These are phyloP conservation scores for Marasmius sp. DNA, from an alignment of 1,284 basidiomycete species.

Conservation along the genomic window DNA sequence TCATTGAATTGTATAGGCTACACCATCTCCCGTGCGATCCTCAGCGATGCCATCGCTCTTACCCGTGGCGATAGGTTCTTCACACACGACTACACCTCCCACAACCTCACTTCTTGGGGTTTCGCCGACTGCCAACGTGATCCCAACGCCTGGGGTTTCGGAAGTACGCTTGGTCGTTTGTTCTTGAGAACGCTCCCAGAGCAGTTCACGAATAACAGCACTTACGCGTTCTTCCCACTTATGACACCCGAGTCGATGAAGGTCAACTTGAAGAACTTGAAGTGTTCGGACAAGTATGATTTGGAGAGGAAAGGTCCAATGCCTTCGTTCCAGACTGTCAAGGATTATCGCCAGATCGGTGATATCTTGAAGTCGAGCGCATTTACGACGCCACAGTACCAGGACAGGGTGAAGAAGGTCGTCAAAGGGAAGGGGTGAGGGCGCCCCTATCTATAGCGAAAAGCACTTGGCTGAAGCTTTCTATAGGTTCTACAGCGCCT, in stretches of 20 bases:
- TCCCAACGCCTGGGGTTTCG: conserved; percentile 58
- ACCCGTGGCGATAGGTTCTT: conserved; percentile 71
- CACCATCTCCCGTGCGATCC: conserved; percentile 85
- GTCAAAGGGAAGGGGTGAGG: conserved; percentile 59
- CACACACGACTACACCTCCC: conserved; percentile 80
- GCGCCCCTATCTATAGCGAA: not conserved
- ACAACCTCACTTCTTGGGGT: conserved; percentile 82
- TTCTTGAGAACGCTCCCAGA: conserved; percentile 73
- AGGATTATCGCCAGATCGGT: conserved; percentile 50
- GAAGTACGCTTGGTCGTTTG: conserved; percentile 71
- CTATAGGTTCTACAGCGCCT: conserved; percentile 57
- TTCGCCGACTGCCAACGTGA: conserved; percentile 78
- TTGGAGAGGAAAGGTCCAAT: conserved; percentile 42
- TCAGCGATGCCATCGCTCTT: conserved; percentile 85
- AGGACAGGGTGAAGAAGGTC: conserved; percentile 47
- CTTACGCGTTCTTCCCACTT: conserved; percentile 86
- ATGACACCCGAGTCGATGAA: conserved; percentile 75
- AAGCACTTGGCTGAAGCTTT: not conserved
- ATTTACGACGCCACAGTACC: conserved; percentile 49
- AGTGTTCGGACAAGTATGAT: conserved; percentile 52
- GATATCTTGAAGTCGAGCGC: conserved; percentile 48
- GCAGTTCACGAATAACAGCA: conserved; percentile 66
- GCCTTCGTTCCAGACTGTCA: conserved; percentile 30
- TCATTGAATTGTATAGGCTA: conserved; percentile 47
- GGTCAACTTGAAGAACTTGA: conserved; percentile 53